Evolutionary conservation across 306 rosid genomes (phyloP), one percentile per base, ranked within the genome.

Genomic region (Inga laurina): DNA sequence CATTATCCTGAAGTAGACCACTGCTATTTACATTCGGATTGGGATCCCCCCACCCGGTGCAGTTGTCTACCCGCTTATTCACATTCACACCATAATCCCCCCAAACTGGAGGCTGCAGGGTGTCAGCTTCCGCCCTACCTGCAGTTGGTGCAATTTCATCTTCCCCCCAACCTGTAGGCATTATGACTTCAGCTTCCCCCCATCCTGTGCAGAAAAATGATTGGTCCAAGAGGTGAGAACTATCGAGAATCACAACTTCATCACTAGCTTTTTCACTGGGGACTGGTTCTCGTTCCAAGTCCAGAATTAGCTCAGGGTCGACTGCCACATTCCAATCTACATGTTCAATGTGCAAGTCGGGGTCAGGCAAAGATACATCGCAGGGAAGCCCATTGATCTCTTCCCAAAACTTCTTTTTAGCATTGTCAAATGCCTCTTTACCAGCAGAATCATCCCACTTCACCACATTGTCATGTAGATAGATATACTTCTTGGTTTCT

Each of bases 381-480:
- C 92, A 92, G 1, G 86, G 86, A 37, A 86, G 41, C 64, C 91
- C 85, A 0, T 93, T 90, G 30, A 89, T 79, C 65, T 85, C 76
- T 11, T 90, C 95, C 96, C 97, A 90, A 73, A 78, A 95, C 86
- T 95, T 76, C n/a, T 0, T 65, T 83, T 95, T 95, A 0, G 98
- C 99, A 82, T 90, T 90, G 72, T 88, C 81, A 70, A 95, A 95
- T 52, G 99, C 94, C 86, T 93, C 97, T 85, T 82, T 90, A 35
- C 81, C 91, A 15, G 99, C 98, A 18, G 92, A 90, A 85, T 93
- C 99, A 22, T 93, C 84, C 99, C 99, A 95, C 8, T 88, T 52
- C 8, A 91, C 30, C 41, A 95, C 88, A 67, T 84, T 87, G 4
- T 84, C 84, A 74, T 87, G 83, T 2, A 90, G 87, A 79, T 86